Conservation (phyloP, 1,139 yeast species). For the Nadsonia commutata region DNA sequence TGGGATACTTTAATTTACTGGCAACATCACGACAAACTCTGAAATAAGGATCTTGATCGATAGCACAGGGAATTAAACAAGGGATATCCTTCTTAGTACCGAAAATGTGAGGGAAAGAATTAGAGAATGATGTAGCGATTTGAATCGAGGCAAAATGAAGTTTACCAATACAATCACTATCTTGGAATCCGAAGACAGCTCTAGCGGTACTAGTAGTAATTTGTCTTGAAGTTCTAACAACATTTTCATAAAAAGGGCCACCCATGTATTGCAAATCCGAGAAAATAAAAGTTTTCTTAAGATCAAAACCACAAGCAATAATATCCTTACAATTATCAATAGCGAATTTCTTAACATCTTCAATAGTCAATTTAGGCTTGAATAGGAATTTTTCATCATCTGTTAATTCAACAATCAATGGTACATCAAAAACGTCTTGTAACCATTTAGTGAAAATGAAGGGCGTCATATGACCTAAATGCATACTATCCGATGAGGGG, state of each 20-base stretch:
- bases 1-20: constrained; percentile 73
- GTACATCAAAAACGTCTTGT: constrained; percentile 94
- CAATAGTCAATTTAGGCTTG: constrained; percentile 77
- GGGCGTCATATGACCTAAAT: constrained; percentile 94
- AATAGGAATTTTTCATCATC: constrained; percentile 96
- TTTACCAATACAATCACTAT: constrained; percentile 88
- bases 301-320: constrained; percentile 87
- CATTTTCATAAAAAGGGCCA: constrained; percentile 86
- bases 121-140: constrained; percentile 90
- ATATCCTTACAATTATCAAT: constrained; percentile 75
- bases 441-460: constrained; percentile 94
- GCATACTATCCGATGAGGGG: constrained; percentile 90
- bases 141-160: constrained; percentile 92
- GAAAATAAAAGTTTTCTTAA: constrained; percentile 87
- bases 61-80: constrained; percentile 96
- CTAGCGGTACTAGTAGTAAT: constrained; percentile 92
- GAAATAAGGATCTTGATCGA: constrained; percentile 97
- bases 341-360: constrained; percentile 72
- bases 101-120: constrained; percentile 86
- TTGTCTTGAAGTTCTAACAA: constrained; percentile 86
- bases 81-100: constrained; percentile 72
- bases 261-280: constrained; percentile 89
- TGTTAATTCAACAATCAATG: constrained; percentile 88
- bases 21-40: constrained; percentile 97
- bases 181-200: constrained; percentile 96